phyloP scores from a whole-genome alignment of 169 alveolate genomes.

The Perkinsus olseni region DNA sequence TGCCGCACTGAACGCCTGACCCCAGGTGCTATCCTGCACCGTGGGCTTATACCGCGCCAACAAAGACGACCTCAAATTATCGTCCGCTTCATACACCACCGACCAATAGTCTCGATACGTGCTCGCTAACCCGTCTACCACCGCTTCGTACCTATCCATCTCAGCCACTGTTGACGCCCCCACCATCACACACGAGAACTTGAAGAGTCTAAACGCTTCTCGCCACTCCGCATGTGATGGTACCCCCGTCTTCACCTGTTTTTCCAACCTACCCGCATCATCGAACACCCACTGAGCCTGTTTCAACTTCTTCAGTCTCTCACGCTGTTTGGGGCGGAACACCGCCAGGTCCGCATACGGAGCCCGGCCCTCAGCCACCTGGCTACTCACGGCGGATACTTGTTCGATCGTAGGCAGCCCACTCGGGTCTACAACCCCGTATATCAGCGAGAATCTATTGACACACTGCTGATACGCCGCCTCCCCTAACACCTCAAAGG shows the following conservation, averaged over 20 bases:
- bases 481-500: background rate
- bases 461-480: background rate
- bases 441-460: background rate
- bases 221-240: no score
- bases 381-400: background rate
- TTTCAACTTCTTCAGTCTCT: background rate
- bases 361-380: background rate
- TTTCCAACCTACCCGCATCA: background rate
- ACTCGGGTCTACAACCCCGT: background rate
- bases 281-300: background rate
- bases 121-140: background rate
- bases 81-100: background rate
- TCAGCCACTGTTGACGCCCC: background rate
- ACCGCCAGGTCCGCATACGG: background rate
- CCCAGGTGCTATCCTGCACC: background rate
- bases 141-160: background rate
- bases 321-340: background rate
- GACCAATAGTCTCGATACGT: background rate
- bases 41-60: background rate
- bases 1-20: background rate
- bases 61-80: background rate
- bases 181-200: background rate
- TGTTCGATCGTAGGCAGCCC: background rate
- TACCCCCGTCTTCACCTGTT: no score
- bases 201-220: background rate